Evolutionary conservation across 768 basidiomycete species (phyloP).

Genomic region (Ramaria sp.): DNA sequence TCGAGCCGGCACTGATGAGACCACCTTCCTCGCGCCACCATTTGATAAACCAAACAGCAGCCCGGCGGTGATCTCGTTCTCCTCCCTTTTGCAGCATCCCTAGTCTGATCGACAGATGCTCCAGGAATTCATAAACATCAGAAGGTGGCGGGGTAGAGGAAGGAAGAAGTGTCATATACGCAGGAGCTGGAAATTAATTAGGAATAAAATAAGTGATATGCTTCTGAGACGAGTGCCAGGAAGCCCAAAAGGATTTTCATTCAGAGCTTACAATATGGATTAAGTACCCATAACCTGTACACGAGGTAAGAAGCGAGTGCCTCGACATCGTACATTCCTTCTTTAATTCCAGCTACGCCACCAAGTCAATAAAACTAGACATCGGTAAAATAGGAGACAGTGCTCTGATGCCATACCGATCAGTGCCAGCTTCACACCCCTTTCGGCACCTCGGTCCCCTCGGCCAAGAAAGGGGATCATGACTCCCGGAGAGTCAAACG

Average conservation of each 20-base stretch:
- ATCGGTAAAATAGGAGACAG: constrained; percentile 12
- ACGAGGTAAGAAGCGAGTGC: constrained; percentile 78
- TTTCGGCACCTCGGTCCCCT: constrained; percentile 78
- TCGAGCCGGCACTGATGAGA: constrained; percentile 37
- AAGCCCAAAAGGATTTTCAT: constrained; percentile 9
- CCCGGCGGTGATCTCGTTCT: constrained; percentile 54
- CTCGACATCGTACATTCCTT: constrained; percentile 80
- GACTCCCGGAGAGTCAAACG: constrained; percentile 92
- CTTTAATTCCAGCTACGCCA: constrained; percentile 86
- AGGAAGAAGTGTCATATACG: constrained; percentile 55
- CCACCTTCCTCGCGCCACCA: constrained; percentile 82
- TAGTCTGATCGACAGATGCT: constrained; percentile 57
- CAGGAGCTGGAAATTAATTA: constrained; percentile 38
- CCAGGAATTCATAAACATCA: constrained; percentile 57
- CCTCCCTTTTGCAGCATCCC: constrained; percentile 79
- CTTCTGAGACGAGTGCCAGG: background rate
- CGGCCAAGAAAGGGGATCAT: constrained; percentile 92
- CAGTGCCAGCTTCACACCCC: constrained; percentile 85
- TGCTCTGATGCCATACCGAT: constrained; percentile 53
- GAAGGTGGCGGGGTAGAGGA: constrained; percentile 42
- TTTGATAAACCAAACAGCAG: constrained; percentile 70
- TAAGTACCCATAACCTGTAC: constrained; percentile 70
- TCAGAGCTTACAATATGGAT: constrained; percentile 56
- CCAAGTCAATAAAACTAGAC: constrained; percentile 10
- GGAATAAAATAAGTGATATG: background rate